Conservation (phyloP, 176 grass and related monocot species). For the Stipa capillata region DNA sequence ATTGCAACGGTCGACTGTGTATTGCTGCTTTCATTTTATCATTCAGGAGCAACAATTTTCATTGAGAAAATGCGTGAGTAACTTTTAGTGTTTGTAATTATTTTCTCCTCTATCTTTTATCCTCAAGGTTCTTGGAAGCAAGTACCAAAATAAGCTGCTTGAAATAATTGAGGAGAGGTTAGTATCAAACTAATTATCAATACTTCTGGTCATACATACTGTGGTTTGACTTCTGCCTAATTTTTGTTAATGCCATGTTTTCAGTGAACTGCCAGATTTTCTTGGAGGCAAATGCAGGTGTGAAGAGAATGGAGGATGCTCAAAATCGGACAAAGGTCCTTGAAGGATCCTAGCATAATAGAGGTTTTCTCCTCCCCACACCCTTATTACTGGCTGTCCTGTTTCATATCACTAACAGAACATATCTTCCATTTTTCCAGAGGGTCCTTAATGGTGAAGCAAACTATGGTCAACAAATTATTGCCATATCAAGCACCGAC, state of each 20-base stretch:
- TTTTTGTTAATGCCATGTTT: slow-evolving; percentile 21
- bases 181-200: neutral
- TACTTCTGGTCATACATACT: slow-evolving; percentile 4
- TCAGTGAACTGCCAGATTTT: slow-evolving; percentile 86
- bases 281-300: slow-evolving; percentile 89
- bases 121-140: slow-evolving; percentile 80
- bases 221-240: slow-evolving; percentile 22
- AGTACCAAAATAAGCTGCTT: slow-evolving; percentile 80
- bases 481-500: slow-evolving; percentile 41
- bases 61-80: neutral
- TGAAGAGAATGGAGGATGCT: slow-evolving; percentile 75
- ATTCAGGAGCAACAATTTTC: neutral
- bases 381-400: neutral
- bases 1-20: neutral
- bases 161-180: slow-evolving; percentile 90
- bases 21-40: neutral
- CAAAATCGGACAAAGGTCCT: slow-evolving; percentile 79
- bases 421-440: slow-evolving; percentile 25
- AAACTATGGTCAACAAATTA: slow-evolving; percentile 60
- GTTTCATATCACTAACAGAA: slow-evolving; percentile 11
- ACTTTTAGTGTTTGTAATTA: slow-evolving; percentile 4
- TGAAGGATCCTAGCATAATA: slow-evolving; percentile 79
- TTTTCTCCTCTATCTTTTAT: slow-evolving; percentile 10
- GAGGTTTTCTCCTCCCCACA: slow-evolving; percentile 36
- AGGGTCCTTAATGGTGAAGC: slow-evolving; percentile 81